Evolutionary conservation across 805 yeast species (phyloP), one percentile per base, ranked within the genome.

Genomic region (Ogataea dorogensis): DNA sequence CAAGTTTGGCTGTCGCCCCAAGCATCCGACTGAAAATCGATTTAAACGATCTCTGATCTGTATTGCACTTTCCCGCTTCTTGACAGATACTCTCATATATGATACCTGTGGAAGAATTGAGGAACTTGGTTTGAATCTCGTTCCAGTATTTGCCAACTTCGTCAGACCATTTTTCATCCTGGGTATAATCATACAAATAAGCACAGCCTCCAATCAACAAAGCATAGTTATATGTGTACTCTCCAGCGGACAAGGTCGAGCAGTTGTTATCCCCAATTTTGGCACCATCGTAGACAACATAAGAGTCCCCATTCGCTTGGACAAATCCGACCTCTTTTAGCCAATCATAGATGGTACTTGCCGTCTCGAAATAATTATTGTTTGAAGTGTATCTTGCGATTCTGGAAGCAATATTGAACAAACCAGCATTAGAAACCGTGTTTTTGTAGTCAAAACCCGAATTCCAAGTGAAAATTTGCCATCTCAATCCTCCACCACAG

Each of bases 401-500:
- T 46, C 96, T 73, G 2, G 95, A 93, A 16, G 86, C 89, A 26
- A 86, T 63, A 47, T 81, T 79, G 71, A 87, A 86, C 35, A 87
- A 61, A 47, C 85, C 77, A 3, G 94, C 94, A 58, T 86, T 86
- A n/a, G 93, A 74, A 47, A 86, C 84, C n/a, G 89, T 65, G 64
- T 87, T 87, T 59, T 86, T 86, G 63, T 86, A 86, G 58, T 82
- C 79, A 59, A 86, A 86, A 43, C 96, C 96, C 6, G 85, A 69
- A 59, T 87, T 87, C 87, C 88, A 86, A 35, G 81, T 72, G 64
- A 83, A 87, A 47, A 86, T 87, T 67, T 86, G 96, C 96, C 96
- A 86, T 63, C 96, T 75, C 39, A 86, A 68, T 2, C 96, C 96
- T 33, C 96, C 96, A 27, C 62, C 69, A 58, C 86, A 79, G 50